A percentile compares a stretch with the other conserved stretches of the same genome.
These are phyloP conservation scores for Escovopsis sp. DNA, from an alignment of 2,329 filamentous ascomycete species.

Conservation along the genomic window DNA sequence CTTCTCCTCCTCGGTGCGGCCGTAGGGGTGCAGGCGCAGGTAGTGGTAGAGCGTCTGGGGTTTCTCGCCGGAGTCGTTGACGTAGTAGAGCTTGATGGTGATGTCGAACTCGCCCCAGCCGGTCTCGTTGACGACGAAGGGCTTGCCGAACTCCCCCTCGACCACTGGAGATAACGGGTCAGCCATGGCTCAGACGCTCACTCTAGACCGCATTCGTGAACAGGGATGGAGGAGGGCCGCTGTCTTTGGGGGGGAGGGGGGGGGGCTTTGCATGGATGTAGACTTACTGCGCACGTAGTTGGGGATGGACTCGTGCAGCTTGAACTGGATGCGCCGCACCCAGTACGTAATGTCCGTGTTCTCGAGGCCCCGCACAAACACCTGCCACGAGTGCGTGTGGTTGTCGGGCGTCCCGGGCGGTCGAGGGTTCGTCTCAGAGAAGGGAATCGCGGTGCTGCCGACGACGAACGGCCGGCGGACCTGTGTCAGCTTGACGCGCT, in stretches of 20 bases:
- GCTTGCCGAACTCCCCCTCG: conserved; percentile 49
- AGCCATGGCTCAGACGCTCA: background rate
- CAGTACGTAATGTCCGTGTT: conserved; percentile 87
- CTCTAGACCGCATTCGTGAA: conserved; percentile 6
- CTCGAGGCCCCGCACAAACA: conserved; percentile 83
- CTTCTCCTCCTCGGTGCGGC: conserved; percentile 61
- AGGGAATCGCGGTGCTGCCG: conserved; percentile 65
- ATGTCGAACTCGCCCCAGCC: conserved; percentile 99
- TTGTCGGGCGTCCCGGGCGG: conserved; percentile 65
- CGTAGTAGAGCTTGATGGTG: conserved; percentile 86
- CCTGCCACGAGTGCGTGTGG: conserved; percentile 93
- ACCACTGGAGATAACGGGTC: conserved; percentile 31
- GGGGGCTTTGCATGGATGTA: background rate
- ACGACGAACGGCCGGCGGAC: conserved; percentile 53
- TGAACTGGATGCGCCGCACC: conserved; percentile 95
- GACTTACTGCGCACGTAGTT: conserved; percentile 65
- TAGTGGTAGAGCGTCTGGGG: conserved; percentile 92
- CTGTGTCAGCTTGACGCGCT: conserved; percentile 51
- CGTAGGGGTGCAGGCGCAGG: conserved; percentile 80
- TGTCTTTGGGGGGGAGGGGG: background rate
- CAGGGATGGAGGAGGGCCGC: background rate
- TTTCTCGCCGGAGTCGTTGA: conserved; percentile 77
- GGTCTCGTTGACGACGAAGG: conserved; percentile 80
- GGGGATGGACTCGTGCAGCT: conserved; percentile 91
- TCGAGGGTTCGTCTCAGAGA: conserved; percentile 67